Evolutionary conservation across 2,329 filamentous ascomycete species (phyloP).

Genomic region (Talaromyces sp.): DNA sequence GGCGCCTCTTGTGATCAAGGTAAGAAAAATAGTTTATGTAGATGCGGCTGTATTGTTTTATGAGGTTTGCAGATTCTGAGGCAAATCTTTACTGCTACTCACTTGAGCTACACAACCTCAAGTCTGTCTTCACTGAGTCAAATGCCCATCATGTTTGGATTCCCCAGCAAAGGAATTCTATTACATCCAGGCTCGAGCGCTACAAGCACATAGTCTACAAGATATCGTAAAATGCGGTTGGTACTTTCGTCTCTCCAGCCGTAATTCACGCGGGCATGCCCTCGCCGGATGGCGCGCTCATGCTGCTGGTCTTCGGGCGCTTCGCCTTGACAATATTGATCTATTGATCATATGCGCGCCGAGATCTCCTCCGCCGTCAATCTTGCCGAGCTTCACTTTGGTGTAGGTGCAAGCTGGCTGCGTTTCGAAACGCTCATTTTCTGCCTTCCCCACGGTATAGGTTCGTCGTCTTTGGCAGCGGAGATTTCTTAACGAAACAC

Average conservation of each 20-base stretch:
- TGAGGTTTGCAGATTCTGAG: too few relatives aligned
- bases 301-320: background rate
- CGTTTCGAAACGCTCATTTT: conserved; percentile 38
- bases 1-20: too few relatives aligned
- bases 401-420: conserved; percentile 59
- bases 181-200: background rate
- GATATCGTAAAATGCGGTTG: background rate
- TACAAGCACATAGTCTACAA: background rate
- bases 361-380: conserved; percentile 72
- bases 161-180: too few relatives aligned
- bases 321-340: conserved; percentile 44
- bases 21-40: too few relatives aligned
- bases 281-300: background rate
- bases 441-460: conserved; percentile 44
- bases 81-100: too few relatives aligned
- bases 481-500: conserved; percentile 30
- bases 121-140: too few relatives aligned
- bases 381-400: conserved; percentile 66
- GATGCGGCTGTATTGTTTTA: too few relatives aligned
- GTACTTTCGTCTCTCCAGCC: background rate
- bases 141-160: too few relatives aligned
- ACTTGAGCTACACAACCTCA: too few relatives aligned
- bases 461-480: conserved; percentile 42
- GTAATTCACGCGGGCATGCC: background rate
- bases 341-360: conserved; percentile 60